Conservation (phyloP, 306 rosid species). For the Pyrus betulifolia region DNA sequence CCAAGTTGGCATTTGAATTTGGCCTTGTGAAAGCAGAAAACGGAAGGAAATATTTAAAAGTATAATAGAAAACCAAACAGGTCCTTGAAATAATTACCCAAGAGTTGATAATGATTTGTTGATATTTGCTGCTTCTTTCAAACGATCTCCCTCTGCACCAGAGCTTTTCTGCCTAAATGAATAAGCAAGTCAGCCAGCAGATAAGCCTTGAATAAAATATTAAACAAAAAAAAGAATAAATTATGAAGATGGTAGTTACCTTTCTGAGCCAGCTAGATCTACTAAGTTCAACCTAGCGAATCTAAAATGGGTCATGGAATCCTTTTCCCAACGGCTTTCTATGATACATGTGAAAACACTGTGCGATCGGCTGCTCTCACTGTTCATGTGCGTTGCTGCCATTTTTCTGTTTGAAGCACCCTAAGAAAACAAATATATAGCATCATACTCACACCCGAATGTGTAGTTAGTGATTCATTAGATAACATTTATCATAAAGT, state of each 20-base stretch:
- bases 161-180: constrained; percentile 87
- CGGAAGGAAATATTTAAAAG: background rate
- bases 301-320: constrained; percentile 78
- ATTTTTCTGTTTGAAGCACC: constrained; percentile 91
- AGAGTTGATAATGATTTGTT: constrained; percentile 91
- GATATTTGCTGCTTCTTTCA: constrained; percentile 94
- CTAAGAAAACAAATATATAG: constrained; percentile 31
- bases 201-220: constrained; percentile 8
- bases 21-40: background rate
- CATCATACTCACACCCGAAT: constrained; percentile 12
- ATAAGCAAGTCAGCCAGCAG: constrained; percentile 14
- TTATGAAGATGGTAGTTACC: constrained; percentile 35
- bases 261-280: constrained; percentile 95
- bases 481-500: constrained; percentile 1
- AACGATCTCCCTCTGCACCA: constrained; percentile 87
- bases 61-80: background rate
- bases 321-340: constrained; percentile 90
- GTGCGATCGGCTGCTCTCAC: constrained; percentile 95
- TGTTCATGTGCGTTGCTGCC: constrained; percentile 89
- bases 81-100: constrained; percentile 47
- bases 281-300: constrained; percentile 93
- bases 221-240: background rate
- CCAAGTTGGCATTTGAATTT: background rate
- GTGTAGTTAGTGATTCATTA: constrained; percentile 4
- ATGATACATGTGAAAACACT: constrained; percentile 91